Conservation (phyloP, 2,329 filamentous ascomycete genomes). For the Fusarium sambucinum region DNA sequence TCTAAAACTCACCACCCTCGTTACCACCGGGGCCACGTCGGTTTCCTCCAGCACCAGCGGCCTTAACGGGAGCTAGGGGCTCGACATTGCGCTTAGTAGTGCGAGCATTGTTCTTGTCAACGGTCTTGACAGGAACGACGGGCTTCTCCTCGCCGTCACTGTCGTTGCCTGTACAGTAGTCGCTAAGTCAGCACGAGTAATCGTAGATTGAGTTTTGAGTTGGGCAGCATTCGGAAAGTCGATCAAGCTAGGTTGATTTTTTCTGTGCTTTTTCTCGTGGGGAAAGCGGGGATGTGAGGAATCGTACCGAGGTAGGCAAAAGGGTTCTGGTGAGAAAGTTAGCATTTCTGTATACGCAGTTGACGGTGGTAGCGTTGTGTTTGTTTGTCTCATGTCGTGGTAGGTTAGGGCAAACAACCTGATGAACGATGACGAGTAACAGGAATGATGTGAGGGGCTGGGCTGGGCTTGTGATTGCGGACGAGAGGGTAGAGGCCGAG, state of each 20-base stretch:
- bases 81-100: constrained; percentile 87
- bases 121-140: constrained; percentile 86
- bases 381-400: constrained; percentile 19
- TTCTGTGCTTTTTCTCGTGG: constrained; percentile 19
- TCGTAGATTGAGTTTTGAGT: constrained; percentile 32
- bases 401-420: constrained; percentile 42
- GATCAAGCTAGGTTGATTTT: constrained; percentile 36
- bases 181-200: constrained; percentile 43
- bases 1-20: constrained; percentile 80
- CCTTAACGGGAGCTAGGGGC: constrained; percentile 72
- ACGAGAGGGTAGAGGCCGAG: constrained; percentile 1
- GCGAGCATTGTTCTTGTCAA: constrained; percentile 84
- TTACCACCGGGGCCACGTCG: constrained; percentile 75
- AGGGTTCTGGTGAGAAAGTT: constrained; percentile 78
- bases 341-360: constrained; percentile 26
- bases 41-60: constrained; percentile 57
- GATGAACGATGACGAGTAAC: constrained; percentile 34
- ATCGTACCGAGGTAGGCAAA: constrained; percentile 96
- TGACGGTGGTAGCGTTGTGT: constrained; percentile 2
- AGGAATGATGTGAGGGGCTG: constrained; percentile 31
- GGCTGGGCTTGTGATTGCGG: constrained; percentile 29
- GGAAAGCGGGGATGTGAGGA: constrained; percentile 43
- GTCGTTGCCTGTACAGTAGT: constrained; percentile 65
- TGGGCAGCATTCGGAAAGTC: constrained; percentile 32
- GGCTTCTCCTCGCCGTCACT: constrained; percentile 74